A percentile compares a stretch with the other conserved stretches of the same genome.
phyloP scores from a whole-genome alignment of 768 basidiomycete genomes.

The Pisolithus marmoratus region DNA sequence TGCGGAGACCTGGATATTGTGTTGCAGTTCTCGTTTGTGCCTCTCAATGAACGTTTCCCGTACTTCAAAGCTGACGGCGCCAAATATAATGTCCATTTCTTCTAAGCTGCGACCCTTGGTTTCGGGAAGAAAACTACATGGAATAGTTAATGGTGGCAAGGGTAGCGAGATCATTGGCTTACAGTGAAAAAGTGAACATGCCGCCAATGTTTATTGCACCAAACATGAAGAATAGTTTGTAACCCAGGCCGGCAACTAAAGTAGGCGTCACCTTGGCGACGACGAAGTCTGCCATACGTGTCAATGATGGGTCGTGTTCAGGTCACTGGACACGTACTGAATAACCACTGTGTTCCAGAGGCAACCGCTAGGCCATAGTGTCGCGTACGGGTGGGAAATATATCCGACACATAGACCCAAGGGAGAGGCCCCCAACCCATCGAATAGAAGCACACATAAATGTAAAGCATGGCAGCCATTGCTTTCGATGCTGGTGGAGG shows the following conservation, averaged over 20 bases:
- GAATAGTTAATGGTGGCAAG: not conserved
- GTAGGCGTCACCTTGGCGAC: conserved; percentile 63
- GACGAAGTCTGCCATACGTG: conserved; percentile 46
- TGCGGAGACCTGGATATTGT: not conserved
- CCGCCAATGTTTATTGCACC: conserved; percentile 44
- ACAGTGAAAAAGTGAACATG: conserved; percentile 66
- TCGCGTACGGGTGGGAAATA: conserved; percentile 80
- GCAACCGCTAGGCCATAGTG: conserved; percentile 76
- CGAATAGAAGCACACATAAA: conserved; percentile 84
- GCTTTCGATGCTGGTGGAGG: conserved; percentile 51
- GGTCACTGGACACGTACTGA: conserved; percentile 42
- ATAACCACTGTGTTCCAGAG: conserved; percentile 78
- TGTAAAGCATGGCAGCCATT: conserved; percentile 84
- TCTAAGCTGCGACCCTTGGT: conserved; percentile 53
- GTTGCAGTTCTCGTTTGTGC: conserved; percentile 31
- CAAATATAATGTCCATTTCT: conserved; percentile 56
- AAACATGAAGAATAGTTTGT: conserved; percentile 49
- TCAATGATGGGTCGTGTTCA: conserved; percentile 32
- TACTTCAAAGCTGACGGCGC: conserved; percentile 48
- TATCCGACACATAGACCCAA: conserved; percentile 71
- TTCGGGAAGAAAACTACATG: conserved; percentile 49
- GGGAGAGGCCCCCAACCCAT: conserved; percentile 84
- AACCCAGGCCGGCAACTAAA: conserved; percentile 53
- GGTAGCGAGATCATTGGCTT: conserved; percentile 12
- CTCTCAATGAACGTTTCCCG: conserved; percentile 48